Evolutionary conservation across 805 yeast genomes (phyloP), one percentile per base, ranked within the genome.

Genomic region (Candida adriatica): DNA sequence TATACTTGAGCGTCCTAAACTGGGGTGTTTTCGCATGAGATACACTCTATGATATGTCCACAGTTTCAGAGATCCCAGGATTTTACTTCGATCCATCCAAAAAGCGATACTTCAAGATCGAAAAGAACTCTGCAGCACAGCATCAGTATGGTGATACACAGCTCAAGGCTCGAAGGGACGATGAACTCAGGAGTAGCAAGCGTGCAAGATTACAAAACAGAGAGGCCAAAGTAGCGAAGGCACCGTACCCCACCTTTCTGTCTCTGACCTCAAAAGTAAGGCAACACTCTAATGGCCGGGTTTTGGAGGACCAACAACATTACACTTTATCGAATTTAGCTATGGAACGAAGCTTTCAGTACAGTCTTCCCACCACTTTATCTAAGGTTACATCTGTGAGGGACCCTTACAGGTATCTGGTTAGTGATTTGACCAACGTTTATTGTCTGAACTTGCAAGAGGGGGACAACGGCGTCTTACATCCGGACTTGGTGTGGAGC

Each of bases 21-120:
- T n/a, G n/a, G n/a, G n/a, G n/a, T n/a, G n/a, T n/a, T n/a, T n/a
- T n/a, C n/a, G n/a, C n/a, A n/a, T n/a, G n/a, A n/a, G n/a, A n/a
- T n/a, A n/a, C n/a, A n/a, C n/a, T n/a, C n/a, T n/a, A n/a, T n/a
- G n/a, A n/a, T n/a, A n/a, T n/a, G n/a, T n/a, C n/a, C n/a, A n/a
- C n/a, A n/a, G n/a, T n/a, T n/a, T n/a, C n/a, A n/a, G 41, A 47
- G 3, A 48, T 50, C 13, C 54, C 55, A 1, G 55, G 55, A 2
- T 48, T 36, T 26, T 45, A 35, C 30, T 51, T 35, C 28, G 54
- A 51, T 26, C 31, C 39, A 4, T 37, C 16, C 3, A 48, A 37
- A 42, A 49, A 48, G 18, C 47, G 42, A 9, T 51, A 51, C 30
- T 51, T 51, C 38, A 51, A 51, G 30, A 37, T 51, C 2, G 48